A percentile compares a stretch with the other conserved stretches of the same genome.
Evolutionary conservation across 352 stramenopile genomes (phyloP).

Genomic region (Pythium dissotocum): DNA sequence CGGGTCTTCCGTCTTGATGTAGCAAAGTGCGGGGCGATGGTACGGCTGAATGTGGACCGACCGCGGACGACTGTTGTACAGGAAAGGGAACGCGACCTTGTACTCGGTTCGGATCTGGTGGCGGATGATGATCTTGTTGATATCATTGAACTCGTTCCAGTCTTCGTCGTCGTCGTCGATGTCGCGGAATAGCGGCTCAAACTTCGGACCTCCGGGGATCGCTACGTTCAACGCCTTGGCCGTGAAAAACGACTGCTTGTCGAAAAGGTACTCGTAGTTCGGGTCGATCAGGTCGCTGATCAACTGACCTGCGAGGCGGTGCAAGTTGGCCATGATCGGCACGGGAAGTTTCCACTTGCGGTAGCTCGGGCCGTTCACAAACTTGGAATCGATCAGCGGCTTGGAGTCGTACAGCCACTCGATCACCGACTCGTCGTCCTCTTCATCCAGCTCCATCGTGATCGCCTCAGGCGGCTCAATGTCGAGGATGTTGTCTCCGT

Average conservation of each 20-base stretch:
- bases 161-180: constrained; percentile 98
- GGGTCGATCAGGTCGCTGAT: constrained; percentile 97
- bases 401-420: constrained; percentile 99
- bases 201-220: constrained; percentile 99
- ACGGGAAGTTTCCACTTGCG: constrained; percentile 96
- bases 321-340: constrained; percentile 97
- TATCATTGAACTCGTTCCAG: constrained; percentile 99
- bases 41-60: constrained; percentile 96
- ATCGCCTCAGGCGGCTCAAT: constrained; percentile 96
- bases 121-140: constrained; percentile 99
- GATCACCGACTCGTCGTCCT: constrained; percentile 93
- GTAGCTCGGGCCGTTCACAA: constrained; percentile 98
- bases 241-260: constrained; percentile 98
- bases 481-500: constrained; percentile 97
- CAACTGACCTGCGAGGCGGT: constrained; percentile 96
- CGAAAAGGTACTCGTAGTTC: constrained; percentile 94
- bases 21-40: constrained; percentile 95
- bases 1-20: constrained; percentile 96
- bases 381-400: constrained; percentile 88
- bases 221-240: constrained; percentile 99
- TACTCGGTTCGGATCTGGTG: constrained; percentile 99
- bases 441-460: constrained; percentile 95
- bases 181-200: constrained; percentile 99
- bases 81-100: constrained; percentile 98
- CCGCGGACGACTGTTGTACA: constrained; percentile 98